Percentiles rank a stretch among this genome's conserved stretches.
phyloP scores from a whole-genome alignment of 441 rosid species.

The Syzygium syzygioides region DNA sequence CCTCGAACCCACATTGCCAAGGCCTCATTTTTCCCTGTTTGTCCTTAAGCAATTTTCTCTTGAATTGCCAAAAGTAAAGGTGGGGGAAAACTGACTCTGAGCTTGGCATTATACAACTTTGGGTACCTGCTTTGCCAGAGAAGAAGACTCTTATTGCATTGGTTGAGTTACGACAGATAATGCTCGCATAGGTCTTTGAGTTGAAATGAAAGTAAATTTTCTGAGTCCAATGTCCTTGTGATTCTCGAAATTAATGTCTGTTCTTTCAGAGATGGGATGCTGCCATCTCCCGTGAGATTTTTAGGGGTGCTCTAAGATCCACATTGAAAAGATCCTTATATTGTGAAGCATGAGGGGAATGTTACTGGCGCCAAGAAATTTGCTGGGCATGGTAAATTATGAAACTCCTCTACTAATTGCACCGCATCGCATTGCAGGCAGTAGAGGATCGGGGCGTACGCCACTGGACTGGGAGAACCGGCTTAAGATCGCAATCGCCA shows the following conservation, averaged over 20 bases:
- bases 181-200: background rate
- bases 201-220: background rate
- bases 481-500: conserved; percentile 60
- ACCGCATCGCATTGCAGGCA: conserved; percentile 31
- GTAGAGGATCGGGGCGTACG: conserved; percentile 83
- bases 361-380: background rate
- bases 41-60: background rate
- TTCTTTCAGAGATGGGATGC: background rate
- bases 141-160: background rate
- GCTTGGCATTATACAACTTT: background rate
- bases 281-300: background rate
- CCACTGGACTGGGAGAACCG: conserved; percentile 92
- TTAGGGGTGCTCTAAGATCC: background rate
- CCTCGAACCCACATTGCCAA: background rate
- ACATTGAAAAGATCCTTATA: background rate
- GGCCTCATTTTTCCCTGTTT: background rate
- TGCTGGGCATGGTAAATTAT: background rate
- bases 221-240: background rate
- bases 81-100: background rate
- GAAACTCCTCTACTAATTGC: background rate
- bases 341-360: background rate
- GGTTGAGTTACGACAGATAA: background rate
- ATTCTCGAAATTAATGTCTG: background rate
- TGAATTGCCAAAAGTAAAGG: background rate
- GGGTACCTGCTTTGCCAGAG: background rate